A percentile compares a stretch with the other conserved stretches of the same genome.
These are phyloP conservation scores for Sporothrix protearum DNA, from an alignment of 2,329 filamentous ascomycete species.

Conservation along the genomic window DNA sequence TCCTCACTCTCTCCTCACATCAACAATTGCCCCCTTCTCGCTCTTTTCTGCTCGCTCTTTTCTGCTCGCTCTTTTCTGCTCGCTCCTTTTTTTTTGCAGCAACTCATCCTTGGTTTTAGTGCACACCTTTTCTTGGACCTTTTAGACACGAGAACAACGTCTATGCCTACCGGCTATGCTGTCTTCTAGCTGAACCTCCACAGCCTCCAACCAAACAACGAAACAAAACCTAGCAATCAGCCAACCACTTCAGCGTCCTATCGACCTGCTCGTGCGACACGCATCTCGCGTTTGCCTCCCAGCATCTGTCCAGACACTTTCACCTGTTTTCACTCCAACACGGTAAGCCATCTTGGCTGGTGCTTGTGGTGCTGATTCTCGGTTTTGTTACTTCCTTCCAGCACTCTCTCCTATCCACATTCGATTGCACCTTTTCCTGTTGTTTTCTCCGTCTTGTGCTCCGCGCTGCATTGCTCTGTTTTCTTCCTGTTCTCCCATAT, in stretches of 20 bases:
- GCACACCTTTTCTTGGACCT: conserved; percentile 27
- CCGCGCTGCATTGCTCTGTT: background rate
- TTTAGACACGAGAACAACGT: conserved; percentile 27
- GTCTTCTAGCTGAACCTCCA: background rate
- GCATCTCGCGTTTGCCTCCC: background rate
- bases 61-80: background rate
- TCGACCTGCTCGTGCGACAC: conserved; percentile 1
- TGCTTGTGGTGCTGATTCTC: background rate
- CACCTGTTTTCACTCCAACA: background rate
- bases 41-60: background rate
- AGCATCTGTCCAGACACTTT: background rate
- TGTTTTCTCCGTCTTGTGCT: background rate
- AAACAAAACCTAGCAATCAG: conserved; percentile 2
- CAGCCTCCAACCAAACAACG: conserved; percentile 10
- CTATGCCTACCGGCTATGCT: conserved; percentile 24
- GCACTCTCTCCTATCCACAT: background rate
- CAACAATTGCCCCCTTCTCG: conserved; percentile 1
- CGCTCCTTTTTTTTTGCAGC: conserved; percentile 16
- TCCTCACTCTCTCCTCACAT: background rate
- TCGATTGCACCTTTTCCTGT: background rate
- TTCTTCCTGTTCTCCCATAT: background rate
- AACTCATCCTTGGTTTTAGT: conserved; percentile 17
- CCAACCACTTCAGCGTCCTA: background rate
- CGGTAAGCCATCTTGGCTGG: conserved; percentile 14
- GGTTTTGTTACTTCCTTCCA: background rate